Evolutionary conservation across 2,329 filamentous ascomycete genomes (phyloP).

Genomic region (Basipetospora sp.): DNA sequence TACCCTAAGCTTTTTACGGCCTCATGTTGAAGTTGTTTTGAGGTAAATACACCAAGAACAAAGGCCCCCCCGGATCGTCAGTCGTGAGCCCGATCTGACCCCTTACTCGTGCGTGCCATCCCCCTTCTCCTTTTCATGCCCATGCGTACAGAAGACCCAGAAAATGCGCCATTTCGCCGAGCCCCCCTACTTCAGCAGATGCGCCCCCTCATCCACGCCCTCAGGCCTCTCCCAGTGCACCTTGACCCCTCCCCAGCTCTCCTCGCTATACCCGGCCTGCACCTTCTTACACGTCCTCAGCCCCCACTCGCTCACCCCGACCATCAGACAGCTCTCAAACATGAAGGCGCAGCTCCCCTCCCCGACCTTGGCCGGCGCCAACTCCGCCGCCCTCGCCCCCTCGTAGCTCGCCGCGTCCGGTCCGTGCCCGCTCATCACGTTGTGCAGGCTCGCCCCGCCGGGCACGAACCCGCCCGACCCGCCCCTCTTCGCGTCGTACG

Average conservation of each 20-base stretch:
- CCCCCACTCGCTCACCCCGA: conserved; percentile 59
- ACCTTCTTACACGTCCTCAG: conserved; percentile 42
- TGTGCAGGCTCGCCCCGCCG: conserved; percentile 49
- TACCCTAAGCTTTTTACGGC: no score
- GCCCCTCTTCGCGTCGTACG: conserved; percentile 48
- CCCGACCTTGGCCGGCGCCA: conserved; percentile 43
- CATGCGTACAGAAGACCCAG: no score
- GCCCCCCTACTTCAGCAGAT: conserved; percentile 17
- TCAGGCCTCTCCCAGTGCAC: conserved; percentile 42
- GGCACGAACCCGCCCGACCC: conserved; percentile 39
- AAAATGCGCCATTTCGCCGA: no score
- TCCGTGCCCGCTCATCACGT: conserved; percentile 55
- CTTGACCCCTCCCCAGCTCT: conserved; percentile 62
- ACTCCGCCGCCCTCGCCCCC: conserved; percentile 38
- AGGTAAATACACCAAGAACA: no score
- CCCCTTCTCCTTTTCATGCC: no score
- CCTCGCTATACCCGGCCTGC: conserved; percentile 57
- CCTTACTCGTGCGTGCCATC: no score
- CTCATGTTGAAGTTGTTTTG: no score
- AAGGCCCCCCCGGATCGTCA: no score
- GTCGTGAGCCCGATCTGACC: no score
- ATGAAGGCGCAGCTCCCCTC: conserved; percentile 51
- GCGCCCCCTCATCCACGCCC: conserved; percentile 13
- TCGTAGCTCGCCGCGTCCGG: conserved; percentile 44
- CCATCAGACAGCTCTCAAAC: conserved; percentile 56